Base-by-base conservation (phyloP, 306 rosid genomes). In the Malus orientalis region DNA sequence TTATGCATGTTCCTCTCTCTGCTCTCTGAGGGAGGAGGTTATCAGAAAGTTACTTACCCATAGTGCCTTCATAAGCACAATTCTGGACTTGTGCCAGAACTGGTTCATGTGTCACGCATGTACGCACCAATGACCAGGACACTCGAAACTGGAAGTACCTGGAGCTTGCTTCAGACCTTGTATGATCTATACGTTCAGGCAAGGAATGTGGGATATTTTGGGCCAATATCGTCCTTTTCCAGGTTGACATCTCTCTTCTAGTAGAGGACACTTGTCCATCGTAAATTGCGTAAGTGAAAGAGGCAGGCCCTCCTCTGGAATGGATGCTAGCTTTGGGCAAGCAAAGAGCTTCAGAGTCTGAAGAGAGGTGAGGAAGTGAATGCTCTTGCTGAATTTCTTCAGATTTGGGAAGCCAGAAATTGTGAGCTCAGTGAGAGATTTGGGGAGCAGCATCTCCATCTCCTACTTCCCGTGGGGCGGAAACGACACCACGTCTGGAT, bases 301-400 rank as follows among this genome's bases (percentile, higher is more conserved):
- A 59, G 64, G 64, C 30, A 23, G 2, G 16, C 19, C 65, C 18
- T 60, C 19, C 0, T 4, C 9, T 60, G 75, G 78, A 4, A 83
- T 20, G 13, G 68, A 70, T 20, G 16, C 32, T 0, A 79, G 49
- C 55, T 63, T 74, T 40, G 58, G 80, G 57, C 82, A 82, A 18
- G 32, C 8, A 4, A 0, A 0, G 2, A 54, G 4, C 2, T 0
- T 0, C 1, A 54, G 15, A 58, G 14, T 3, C 25, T 69, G 9
- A 57, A 82, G 85, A 55, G 77, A 78, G 70, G 70, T 70, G 53
- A 82, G 85, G 67, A 8, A 42, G 3, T 19, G 57, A 74, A 82
- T 57, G 47, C 60, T 74, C 18, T 64, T 7, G 54, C 70, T 51
- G 13, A 70, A 53, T 11, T 18, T 30, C 66, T 25, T 19, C 11